Percentiles rank a stretch among this genome's conserved stretches.
Conservation (phyloP, 306 rosid genomes). For the Trifolium repens region DNA sequence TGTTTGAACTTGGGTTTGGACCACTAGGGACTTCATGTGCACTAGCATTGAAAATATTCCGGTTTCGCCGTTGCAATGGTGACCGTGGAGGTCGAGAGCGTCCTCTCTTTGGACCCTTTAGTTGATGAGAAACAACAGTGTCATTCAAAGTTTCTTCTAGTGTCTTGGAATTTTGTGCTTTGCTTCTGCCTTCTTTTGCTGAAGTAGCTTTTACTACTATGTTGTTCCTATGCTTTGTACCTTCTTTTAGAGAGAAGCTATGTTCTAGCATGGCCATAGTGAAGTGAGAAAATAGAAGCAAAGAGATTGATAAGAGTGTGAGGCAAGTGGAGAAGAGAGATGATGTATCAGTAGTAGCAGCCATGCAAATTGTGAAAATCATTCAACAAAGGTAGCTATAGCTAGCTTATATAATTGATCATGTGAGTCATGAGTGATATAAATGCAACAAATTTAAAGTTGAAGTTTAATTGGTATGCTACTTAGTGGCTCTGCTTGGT, state of each 20-base stretch:
- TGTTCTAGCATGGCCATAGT: constrained; percentile 45
- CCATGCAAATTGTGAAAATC: constrained; percentile 50
- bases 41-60: background rate
- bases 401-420: too few species aligned
- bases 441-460: too few species aligned
- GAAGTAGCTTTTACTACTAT: constrained; percentile 31
- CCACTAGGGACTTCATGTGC: too few species aligned
- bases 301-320: constrained; percentile 41
- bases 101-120: constrained; percentile 37
- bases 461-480: too few species aligned
- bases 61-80: constrained; percentile 46
- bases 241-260: constrained; percentile 26
- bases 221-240: constrained; percentile 30
- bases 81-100: constrained; percentile 16
- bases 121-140: constrained; percentile 35
- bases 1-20: too few species aligned
- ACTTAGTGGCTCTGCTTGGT: too few species aligned
- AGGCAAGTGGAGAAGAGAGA: constrained; percentile 40
- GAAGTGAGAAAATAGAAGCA: constrained; percentile 47
- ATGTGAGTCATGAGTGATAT: too few species aligned
- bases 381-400: background rate
- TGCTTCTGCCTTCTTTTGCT: constrained; percentile 33
- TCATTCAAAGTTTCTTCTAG: constrained; percentile 1
- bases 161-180: background rate
- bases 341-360: constrained; percentile 26